A percentile compares a stretch with the other conserved stretches of the same genome.
Evolutionary conservation across 2,329 filamentous ascomycete species (phyloP).

Genomic region (Sclerotinia trifoliorum): DNA sequence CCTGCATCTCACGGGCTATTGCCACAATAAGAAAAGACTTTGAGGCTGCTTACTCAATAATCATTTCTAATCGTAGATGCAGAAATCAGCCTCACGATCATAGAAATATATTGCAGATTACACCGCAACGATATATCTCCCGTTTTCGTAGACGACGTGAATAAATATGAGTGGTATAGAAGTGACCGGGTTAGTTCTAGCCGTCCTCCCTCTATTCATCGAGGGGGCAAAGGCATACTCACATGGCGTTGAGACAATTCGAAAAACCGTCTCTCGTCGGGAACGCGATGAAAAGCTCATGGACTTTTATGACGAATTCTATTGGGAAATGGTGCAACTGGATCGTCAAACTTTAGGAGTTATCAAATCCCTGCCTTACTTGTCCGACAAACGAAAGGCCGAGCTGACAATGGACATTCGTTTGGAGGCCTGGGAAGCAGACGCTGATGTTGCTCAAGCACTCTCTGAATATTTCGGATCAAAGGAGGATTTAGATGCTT

Average conservation of each 20-base stretch:
- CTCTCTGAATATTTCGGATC: slow-evolving; percentile 6
- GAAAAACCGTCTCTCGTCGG: slow-evolving; percentile 7
- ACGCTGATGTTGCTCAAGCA: slow-evolving; percentile 8
- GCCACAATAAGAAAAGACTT: neutral
- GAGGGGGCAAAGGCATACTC: slow-evolving; percentile 13
- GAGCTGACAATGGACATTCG: slow-evolving; percentile 3
- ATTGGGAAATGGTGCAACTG: slow-evolving; percentile 18
- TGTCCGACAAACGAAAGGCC: slow-evolving; percentile 5
- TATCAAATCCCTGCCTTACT: neutral
- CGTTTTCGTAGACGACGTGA: neutral
- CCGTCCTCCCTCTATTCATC: slow-evolving; percentile 7
- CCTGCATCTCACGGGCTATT: neutral
- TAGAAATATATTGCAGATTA: neutral
- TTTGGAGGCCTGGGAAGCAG: slow-evolving; percentile 7
- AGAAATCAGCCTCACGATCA: neutral
- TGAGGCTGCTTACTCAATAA: slow-evolving; percentile 2
- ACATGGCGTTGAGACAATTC: slow-evolving; percentile 12
- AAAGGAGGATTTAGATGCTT: neutral
- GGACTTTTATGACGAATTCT: slow-evolving; percentile 11
- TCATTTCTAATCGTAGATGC: neutral
- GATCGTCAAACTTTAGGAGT: slow-evolving; percentile 1
- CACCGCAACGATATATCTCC: neutral
- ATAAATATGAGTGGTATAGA: slow-evolving; percentile 3
- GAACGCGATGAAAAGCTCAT: slow-evolving; percentile 16
- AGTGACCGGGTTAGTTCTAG: slow-evolving; percentile 5